Conservation (phyloP, 2,329 filamentous ascomycete genomes). For the Aspergillus jensenii region DNA sequence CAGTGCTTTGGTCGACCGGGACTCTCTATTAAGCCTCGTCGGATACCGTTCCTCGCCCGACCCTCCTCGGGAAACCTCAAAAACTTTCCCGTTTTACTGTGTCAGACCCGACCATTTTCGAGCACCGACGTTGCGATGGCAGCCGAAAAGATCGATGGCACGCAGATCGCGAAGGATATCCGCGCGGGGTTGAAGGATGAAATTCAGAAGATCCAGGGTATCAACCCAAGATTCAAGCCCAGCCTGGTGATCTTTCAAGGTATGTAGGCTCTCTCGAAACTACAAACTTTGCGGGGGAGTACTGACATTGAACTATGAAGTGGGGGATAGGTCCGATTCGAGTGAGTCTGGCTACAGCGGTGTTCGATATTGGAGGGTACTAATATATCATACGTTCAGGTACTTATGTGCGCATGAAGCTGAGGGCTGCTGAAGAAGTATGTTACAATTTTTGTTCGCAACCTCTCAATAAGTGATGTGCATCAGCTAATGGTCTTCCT, state of each 20-base stretch:
- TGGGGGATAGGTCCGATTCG: slow-evolving; percentile 90
- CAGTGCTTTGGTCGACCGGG: slow-evolving; percentile 15
- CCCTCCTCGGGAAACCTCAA: slow-evolving; percentile 16
- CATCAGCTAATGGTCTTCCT: slow-evolving; percentile 11
- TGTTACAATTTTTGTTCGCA: slow-evolving; percentile 16
- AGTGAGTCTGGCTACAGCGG: slow-evolving; percentile 55
- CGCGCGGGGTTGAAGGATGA: slow-evolving; percentile 77
- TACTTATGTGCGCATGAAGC: slow-evolving; percentile 99
- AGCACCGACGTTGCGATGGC: slow-evolving; percentile 67
- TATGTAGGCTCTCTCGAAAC: slow-evolving; percentile 40
- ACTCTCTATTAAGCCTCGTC: slow-evolving; percentile 17
- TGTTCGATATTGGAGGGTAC: slow-evolving; percentile 3
- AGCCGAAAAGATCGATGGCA: slow-evolving; percentile 92
- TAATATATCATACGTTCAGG: slow-evolving; percentile 51
- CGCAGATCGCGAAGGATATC: slow-evolving; percentile 88
- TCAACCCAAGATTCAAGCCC: slow-evolving; percentile 85
- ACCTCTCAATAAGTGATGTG: background rate
- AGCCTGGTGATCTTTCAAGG: slow-evolving; percentile 93
- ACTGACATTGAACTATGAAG: slow-evolving; percentile 46
- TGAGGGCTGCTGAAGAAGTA: slow-evolving; percentile 93
- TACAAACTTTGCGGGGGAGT: background rate
- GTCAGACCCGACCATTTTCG: slow-evolving; percentile 44
- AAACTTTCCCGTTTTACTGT: slow-evolving; percentile 17
- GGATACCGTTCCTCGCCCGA: slow-evolving; percentile 15
- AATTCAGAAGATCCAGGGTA: slow-evolving; percentile 76